Conservation (phyloP, 176 grass and related monocot species). For the Triticum timopheevii region DNA sequence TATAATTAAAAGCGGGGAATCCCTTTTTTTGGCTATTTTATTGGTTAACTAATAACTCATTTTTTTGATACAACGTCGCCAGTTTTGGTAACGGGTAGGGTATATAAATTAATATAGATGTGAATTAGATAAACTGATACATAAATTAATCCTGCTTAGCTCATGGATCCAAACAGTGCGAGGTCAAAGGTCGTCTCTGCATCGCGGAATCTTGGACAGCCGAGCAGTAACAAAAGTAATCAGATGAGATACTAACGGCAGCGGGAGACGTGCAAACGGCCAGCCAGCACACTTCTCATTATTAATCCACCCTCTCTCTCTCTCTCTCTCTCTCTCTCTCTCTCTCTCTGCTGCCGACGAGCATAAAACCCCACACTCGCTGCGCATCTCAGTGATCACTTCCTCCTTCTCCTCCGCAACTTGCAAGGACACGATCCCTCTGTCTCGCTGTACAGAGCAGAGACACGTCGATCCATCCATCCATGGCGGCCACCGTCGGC, state of each 20-base stretch:
- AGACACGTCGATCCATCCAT: not conserved
- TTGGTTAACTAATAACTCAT: no score
- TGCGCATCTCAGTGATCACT: not conserved
- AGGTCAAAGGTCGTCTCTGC: not conserved
- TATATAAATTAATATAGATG: no score
- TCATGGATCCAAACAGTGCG: not conserved
- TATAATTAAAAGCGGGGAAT: no score
- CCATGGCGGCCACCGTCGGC: slow-evolving; percentile 12
- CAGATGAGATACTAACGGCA: not conserved
- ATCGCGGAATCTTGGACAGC: not conserved
- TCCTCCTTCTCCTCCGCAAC: not conserved
- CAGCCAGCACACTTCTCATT: not conserved
- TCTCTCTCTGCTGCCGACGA: not conserved
- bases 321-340: no score
- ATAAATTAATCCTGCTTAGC: not conserved
- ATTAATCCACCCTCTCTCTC: not conserved
- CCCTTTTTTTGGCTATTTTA: no score
- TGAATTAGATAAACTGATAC: no score
- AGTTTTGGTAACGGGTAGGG: not conserved
- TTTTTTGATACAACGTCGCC: no score
- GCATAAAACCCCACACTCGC: slow-evolving; percentile 17
- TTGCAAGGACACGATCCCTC: no score
- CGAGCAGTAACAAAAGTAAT: not conserved
- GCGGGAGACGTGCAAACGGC: not conserved
- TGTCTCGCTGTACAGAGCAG: not conserved